These are phyloP conservation scores for Flammula alnicola DNA, from an alignment of 1,284 basidiomycete species.

Conservation along the genomic window DNA sequence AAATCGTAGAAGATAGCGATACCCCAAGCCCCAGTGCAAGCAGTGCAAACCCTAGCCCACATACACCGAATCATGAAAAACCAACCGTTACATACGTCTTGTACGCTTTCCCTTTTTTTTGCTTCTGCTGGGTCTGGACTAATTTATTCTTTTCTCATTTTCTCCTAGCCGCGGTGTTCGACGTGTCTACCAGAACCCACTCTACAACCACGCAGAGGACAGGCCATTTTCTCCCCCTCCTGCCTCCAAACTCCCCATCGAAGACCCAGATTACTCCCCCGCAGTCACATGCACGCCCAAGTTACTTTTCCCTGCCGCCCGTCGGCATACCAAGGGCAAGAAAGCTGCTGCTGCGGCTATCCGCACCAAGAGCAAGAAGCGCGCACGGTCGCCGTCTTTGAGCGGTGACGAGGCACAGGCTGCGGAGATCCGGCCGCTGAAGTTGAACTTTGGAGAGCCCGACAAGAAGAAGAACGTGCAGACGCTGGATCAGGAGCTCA, in stretches of 20 bases:
- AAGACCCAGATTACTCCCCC: slow-evolving; percentile 58
- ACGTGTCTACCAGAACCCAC: slow-evolving; percentile 53
- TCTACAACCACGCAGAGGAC: slow-evolving; percentile 46
- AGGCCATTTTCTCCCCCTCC: slow-evolving; percentile 44
- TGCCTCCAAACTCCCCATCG: slow-evolving; percentile 48
- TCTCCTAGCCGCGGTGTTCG: slow-evolving; percentile 55
- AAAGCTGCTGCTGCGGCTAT: background rate
- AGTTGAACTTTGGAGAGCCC: slow-evolving; percentile 17
- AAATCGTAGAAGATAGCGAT: slow-evolving; percentile 22
- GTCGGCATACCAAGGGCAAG: slow-evolving; percentile 3
- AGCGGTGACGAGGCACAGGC: slow-evolving; percentile 16
- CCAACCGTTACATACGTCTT: slow-evolving; percentile 61
- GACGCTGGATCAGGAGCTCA: slow-evolving; percentile 11
- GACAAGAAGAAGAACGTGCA: background rate
- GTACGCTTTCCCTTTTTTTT: slow-evolving; percentile 42
- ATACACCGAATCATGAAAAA: slow-evolving; percentile 37
- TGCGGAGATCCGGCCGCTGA: slow-evolving; percentile 12
- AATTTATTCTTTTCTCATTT: slow-evolving; percentile 8
- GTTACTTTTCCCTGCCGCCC: slow-evolving; percentile 43
- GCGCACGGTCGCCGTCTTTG: slow-evolving; percentile 10
- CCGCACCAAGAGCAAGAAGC: background rate
- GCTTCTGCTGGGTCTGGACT: slow-evolving; percentile 3
- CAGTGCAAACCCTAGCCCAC: slow-evolving; percentile 26
- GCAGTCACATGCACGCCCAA: slow-evolving; percentile 49
- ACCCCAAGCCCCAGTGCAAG: slow-evolving; percentile 21